A percentile compares a stretch with the other conserved stretches of the same genome.
Evolutionary conservation across 495 filamentous ascomycete species (phyloP).

Genomic region (Talaromyces stipitatus): DNA sequence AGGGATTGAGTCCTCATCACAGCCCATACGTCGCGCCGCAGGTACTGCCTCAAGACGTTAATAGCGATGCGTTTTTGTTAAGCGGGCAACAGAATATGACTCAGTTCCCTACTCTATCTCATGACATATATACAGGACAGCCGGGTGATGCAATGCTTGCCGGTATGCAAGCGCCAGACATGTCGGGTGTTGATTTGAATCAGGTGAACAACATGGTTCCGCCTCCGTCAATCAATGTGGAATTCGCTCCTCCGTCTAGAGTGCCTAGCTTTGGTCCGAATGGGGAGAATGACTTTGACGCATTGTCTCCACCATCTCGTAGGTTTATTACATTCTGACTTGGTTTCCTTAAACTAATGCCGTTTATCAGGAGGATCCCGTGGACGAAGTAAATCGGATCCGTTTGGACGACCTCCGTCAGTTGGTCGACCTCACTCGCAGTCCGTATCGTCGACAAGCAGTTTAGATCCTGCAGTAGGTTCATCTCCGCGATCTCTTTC

Average conservation of each 20-base stretch:
- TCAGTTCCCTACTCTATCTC: slow-evolving; percentile 40
- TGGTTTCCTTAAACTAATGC: slow-evolving; percentile 11
- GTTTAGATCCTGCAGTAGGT: slow-evolving; percentile 34
- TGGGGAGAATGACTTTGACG: slow-evolving; percentile 61
- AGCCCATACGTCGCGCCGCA: slow-evolving; percentile 83
- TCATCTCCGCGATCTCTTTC: slow-evolving; percentile 59
- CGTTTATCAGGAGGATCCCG: slow-evolving; percentile 42
- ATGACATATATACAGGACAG: slow-evolving; percentile 48
- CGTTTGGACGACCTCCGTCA: slow-evolving; percentile 39
- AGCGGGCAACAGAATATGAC: slow-evolving; percentile 38
- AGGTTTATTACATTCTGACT: slow-evolving; percentile 20
- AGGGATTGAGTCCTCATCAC: slow-evolving; percentile 66
- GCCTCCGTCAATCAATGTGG: slow-evolving; percentile 78
- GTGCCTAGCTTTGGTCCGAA: slow-evolving; percentile 63
- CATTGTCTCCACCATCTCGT: slow-evolving; percentile 85
- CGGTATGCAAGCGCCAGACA: slow-evolving; percentile 17
- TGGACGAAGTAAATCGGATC: slow-evolving; percentile 63
- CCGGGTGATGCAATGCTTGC: slow-evolving; percentile 18
- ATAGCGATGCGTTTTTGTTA: slow-evolving; percentile 42
- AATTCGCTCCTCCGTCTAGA: slow-evolving; percentile 80
- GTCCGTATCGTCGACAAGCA: slow-evolving; percentile 31
- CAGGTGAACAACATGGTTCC: slow-evolving; percentile 69
- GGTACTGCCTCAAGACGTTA: slow-evolving; percentile 59
- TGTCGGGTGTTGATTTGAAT: slow-evolving; percentile 48
- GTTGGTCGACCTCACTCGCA: slow-evolving; percentile 38